These are phyloP conservation scores for Neospermospora avenae DNA, from an alignment of 2,329 filamentous ascomycete species.

Conservation along the genomic window DNA sequence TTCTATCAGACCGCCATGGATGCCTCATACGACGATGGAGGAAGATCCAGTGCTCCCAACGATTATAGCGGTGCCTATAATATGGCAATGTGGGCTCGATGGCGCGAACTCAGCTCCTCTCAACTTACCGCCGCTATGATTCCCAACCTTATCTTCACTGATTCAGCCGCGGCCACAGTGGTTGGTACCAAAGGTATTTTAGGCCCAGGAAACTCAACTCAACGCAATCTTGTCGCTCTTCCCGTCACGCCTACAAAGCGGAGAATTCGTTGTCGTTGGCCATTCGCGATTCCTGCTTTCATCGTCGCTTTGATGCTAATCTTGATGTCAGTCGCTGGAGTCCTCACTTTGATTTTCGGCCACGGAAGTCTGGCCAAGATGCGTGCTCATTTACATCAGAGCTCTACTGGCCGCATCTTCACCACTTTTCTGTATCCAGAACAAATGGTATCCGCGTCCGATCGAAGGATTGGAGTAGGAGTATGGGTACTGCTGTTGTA, in stretches of 20 bases:
- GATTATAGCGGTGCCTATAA: constrained; percentile 39
- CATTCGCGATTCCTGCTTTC: constrained; percentile 19
- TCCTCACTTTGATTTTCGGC: constrained; percentile 11
- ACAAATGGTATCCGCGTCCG: constrained; percentile 1
- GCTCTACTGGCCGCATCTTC: constrained; percentile 18
- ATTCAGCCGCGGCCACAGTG: constrained; percentile 42
- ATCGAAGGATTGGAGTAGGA: constrained; percentile 15
- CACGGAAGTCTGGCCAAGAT: constrained; percentile 9
- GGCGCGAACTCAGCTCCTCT: constrained; percentile 38
- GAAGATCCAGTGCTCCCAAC: neutral
- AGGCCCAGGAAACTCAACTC: constrained; percentile 17
- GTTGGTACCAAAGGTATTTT: constrained; percentile 38
- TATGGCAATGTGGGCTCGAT: constrained; percentile 41
- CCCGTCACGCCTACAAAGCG: constrained; percentile 31
- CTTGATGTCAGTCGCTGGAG: constrained; percentile 15
- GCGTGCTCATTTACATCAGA: constrained; percentile 12
- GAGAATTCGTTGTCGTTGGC: constrained; percentile 33
- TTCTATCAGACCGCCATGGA: constrained; percentile 29
- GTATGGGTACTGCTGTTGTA: constrained; percentile 8
- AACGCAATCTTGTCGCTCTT: constrained; percentile 15
- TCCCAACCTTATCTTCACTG: constrained; percentile 45
- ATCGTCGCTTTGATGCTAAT: constrained; percentile 10
- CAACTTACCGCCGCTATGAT: constrained; percentile 35
- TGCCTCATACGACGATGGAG: constrained; percentile 5
- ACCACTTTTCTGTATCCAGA: constrained; percentile 16